Evolutionary conservation across 2,329 filamentous ascomycete species (phyloP).

Genomic region (Malbranchea zuffiana): DNA sequence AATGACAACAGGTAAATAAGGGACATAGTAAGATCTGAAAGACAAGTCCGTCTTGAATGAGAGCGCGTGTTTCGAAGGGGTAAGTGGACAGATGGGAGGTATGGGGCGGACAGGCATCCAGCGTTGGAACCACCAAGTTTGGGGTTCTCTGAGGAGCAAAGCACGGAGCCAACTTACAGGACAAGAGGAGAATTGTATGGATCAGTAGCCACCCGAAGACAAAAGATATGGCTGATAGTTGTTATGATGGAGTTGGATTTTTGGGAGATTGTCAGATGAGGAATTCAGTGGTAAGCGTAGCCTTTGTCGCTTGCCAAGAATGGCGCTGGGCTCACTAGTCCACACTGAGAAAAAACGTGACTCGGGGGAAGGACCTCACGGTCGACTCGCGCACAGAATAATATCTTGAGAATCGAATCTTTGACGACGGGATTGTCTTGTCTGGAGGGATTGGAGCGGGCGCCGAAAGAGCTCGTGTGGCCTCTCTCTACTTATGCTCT

Average conservation of each 20-base stretch:
- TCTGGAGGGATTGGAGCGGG: no score
- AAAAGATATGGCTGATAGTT: conserved; percentile 14
- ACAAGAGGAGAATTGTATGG: conserved; percentile 3
- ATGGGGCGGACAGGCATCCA: conserved; percentile 7
- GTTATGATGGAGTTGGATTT: conserved; percentile 21
- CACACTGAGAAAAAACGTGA: conserved; percentile 9
- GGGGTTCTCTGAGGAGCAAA: not conserved
- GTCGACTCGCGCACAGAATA: no score
- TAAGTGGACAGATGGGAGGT: conserved; percentile 6
- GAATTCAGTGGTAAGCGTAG: conserved; percentile 30
- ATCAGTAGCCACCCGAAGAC: conserved; percentile 13
- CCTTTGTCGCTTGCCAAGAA: conserved; percentile 25
- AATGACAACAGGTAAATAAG: conserved; percentile 3
- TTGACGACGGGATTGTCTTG: no score
- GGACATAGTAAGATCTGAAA: no score
- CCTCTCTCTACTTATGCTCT: no score
- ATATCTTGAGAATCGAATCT: no score
- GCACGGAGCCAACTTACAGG: conserved; percentile 6
- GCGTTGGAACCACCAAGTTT: conserved; percentile 3
- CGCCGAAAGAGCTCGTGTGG: no score
- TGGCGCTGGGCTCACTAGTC: not conserved
- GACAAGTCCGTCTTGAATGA: conserved; percentile 8
- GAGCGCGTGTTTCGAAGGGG: conserved; percentile 8
- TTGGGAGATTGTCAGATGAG: conserved; percentile 26
- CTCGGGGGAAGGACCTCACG: no score